phyloP scores from a whole-genome alignment of 805 yeast genomes.

The Soucietia sequanensis region DNA sequence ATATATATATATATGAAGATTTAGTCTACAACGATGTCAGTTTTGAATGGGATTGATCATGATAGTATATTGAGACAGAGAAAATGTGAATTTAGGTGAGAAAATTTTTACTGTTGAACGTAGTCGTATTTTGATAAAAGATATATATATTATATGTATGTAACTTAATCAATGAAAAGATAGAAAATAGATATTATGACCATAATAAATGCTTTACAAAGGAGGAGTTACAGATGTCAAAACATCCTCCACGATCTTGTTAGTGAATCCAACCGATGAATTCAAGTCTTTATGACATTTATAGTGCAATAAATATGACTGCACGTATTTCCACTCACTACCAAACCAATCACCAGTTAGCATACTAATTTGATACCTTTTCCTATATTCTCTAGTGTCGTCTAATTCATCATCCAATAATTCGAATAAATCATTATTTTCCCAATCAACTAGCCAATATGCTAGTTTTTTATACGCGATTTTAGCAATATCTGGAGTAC shows the following conservation, averaged over 20 bases:
- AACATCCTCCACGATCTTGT: slow-evolving; percentile 37
- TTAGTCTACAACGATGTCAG: too few relatives aligned
- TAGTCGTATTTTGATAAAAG: too few relatives aligned
- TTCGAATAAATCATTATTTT: slow-evolving; percentile 19
- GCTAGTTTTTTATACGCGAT: slow-evolving; percentile 38
- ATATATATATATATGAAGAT: too few relatives aligned
- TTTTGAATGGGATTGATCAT: too few relatives aligned
- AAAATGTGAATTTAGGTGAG: too few relatives aligned
- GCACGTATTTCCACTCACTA: slow-evolving; percentile 35
- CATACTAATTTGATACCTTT: slow-evolving; percentile 27
- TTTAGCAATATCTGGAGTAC: slow-evolving; percentile 39
- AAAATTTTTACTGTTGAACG: too few relatives aligned
- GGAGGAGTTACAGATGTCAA: slow-evolving; percentile 36
- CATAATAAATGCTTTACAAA: slow-evolving; percentile 19
- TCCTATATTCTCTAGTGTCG: slow-evolving; percentile 10
- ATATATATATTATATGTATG: too few relatives aligned
- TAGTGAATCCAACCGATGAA: slow-evolving; percentile 34
- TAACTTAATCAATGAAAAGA: too few relatives aligned
- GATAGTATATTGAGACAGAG: too few relatives aligned
- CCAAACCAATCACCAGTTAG: slow-evolving; percentile 46
- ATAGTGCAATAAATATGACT: slow-evolving; percentile 22
- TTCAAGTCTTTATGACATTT: slow-evolving; percentile 15
- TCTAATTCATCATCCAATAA: slow-evolving; percentile 1
- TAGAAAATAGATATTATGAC: too few relatives aligned
- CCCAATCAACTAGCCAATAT: slow-evolving; percentile 47